Evolutionary conservation across 257 asterid genomes (phyloP).

Genomic region (Paraleonurus japonicus): DNA sequence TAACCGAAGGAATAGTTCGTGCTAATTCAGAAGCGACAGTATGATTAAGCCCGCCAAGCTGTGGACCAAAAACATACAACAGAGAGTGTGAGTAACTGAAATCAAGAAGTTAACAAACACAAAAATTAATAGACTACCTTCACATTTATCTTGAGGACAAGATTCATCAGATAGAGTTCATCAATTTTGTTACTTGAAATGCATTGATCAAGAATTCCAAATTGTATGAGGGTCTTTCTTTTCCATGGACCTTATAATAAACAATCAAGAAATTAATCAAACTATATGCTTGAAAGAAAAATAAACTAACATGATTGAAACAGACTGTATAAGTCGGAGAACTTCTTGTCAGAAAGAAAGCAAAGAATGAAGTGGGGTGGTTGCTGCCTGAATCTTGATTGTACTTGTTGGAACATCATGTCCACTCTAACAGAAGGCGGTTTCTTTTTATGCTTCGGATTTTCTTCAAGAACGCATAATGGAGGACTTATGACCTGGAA

Average conservation of each 20-base stretch:
- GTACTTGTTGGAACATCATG: conserved; percentile 39
- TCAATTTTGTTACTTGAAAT: conserved; percentile 35
- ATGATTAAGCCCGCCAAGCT: conserved; percentile 52
- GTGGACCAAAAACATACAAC: background rate
- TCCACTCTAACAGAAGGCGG: conserved; percentile 46
- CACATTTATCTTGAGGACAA: conserved; percentile 45
- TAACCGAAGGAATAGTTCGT: conserved; percentile 34
- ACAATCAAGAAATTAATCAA: background rate
- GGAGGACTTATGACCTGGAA: conserved; percentile 42
- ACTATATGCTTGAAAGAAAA: background rate
- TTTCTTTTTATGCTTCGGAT: conserved; percentile 31
- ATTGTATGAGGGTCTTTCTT: conserved; percentile 39
- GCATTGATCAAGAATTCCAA: conserved; percentile 51
- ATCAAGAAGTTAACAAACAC: background rate
- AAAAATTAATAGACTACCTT: conserved; percentile 26
- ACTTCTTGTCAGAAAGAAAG: conserved; percentile 40
- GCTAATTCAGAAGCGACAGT: conserved; percentile 33
- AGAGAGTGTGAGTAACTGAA: background rate
- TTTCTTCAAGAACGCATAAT: conserved; percentile 40
- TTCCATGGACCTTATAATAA: conserved; percentile 51
- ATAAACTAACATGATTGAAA: background rate
- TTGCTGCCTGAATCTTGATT: conserved; percentile 27
- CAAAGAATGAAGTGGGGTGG: conserved; percentile 52
- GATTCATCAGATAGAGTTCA: conserved; percentile 37
- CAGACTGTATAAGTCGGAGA: conserved; percentile 43